phyloP scores from a whole-genome alignment of 2,329 filamentous ascomycete genomes.

The Lanzia echinophila region DNA sequence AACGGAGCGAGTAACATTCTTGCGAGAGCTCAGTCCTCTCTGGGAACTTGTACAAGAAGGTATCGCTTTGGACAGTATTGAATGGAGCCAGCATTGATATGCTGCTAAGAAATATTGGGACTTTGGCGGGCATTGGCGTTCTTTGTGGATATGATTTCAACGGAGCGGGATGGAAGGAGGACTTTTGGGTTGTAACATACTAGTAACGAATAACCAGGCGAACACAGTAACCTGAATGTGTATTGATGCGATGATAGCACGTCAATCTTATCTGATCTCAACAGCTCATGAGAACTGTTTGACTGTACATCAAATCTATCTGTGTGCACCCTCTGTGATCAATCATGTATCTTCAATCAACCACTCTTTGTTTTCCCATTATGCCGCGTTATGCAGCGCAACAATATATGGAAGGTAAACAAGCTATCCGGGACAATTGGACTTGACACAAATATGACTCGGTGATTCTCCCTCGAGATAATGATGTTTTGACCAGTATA shows the following conservation, averaged over 20 bases:
- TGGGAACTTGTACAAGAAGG: conserved; percentile 99
- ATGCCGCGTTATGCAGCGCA: too few relatives aligned
- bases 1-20: conserved; percentile 79
- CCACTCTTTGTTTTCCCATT: too few relatives aligned
- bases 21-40: conserved; percentile 88
- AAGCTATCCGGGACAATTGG: too few relatives aligned
- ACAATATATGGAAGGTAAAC: too few relatives aligned
- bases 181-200: not conserved
- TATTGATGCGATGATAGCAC: conserved; percentile 5
- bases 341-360: too few relatives aligned
- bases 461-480: too few relatives aligned
- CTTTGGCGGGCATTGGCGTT: conserved; percentile 3
- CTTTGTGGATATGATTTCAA: not conserved
- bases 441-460: too few relatives aligned
- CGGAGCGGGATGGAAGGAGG: not conserved
- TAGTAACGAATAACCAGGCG: conserved; percentile 1
- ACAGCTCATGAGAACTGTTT: too few relatives aligned
- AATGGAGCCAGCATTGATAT: conserved; percentile 91
- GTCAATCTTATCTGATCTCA: too few relatives aligned
- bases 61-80: conserved; percentile 88
- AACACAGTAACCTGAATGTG: not conserved
- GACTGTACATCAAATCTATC: too few relatives aligned
- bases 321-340: too few relatives aligned
- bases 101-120: conserved; percentile 1
- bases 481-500: too few relatives aligned